phyloP scores from a whole-genome alignment of 805 yeast genomes.

The Candida chauliodis region DNA sequence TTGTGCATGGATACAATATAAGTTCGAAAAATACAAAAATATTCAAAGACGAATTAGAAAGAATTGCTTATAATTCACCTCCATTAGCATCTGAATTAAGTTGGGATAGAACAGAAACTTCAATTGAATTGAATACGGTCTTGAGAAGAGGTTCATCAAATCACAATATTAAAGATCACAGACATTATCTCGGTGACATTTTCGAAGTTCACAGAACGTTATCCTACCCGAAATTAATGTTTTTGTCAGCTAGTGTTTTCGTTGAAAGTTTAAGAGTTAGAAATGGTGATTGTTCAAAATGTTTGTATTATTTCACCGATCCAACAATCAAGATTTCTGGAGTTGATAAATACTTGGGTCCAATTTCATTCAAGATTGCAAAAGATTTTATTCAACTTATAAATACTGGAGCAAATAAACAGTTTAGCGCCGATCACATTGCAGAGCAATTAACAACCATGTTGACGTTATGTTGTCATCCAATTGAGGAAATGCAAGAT shows the following conservation, averaged over 20 bases:
- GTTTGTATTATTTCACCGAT: conserved; percentile 77
- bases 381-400: conserved; percentile 52
- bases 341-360: conserved; percentile 64
- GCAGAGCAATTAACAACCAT: conserved; percentile 70
- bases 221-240: conserved; percentile 79
- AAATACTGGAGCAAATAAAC: conserved; percentile 49
- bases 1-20: conserved; percentile 80
- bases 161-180: conserved; percentile 73
- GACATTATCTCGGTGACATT: conserved; percentile 51
- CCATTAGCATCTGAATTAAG: conserved; percentile 80
- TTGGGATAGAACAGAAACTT: conserved; percentile 82
- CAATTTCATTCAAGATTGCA: conserved; percentile 57
- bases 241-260: conserved; percentile 75
- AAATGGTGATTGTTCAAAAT: conserved; percentile 77
- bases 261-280: conserved; percentile 76
- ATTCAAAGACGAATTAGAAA: conserved; percentile 48
- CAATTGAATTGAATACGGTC: conserved; percentile 87
- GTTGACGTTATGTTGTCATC: conserved; percentile 71
- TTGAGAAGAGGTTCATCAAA: conserved; percentile 86
- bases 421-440: conserved; percentile 51
- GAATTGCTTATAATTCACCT: conserved; percentile 84
- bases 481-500: conserved; percentile 69
- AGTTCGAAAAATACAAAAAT: conserved; percentile 50
- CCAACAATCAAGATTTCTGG: conserved; percentile 66
- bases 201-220: conserved; percentile 49